These are phyloP conservation scores for Phytopythium mirpurense DNA, from an alignment of 352 stramenopile genomes.

Conservation along the genomic window DNA sequence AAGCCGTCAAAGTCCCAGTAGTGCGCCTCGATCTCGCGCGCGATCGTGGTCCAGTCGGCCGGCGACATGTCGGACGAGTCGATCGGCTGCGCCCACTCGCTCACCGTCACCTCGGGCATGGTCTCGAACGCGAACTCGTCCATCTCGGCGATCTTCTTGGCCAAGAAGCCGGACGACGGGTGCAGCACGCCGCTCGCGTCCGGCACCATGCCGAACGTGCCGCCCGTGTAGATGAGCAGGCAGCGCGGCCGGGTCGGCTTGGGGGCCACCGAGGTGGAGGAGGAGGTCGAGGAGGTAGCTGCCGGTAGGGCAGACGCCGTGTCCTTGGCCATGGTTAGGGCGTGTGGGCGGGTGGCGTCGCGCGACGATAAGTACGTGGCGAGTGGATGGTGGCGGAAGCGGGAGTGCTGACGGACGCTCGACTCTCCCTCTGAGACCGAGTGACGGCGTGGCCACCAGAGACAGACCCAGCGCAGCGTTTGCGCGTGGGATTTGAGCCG, in stretches of 20 bases:
- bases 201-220: constrained; percentile 89
- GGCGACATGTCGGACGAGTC: constrained; percentile 90
- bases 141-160: constrained; percentile 84
- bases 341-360: too few relatives aligned
- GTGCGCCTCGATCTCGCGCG: constrained; percentile 90
- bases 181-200: constrained; percentile 73
- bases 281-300: too few relatives aligned
- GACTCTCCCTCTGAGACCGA: too few relatives aligned
- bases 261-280: too few relatives aligned
- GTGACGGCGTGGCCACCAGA: not conserved
- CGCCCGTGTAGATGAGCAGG: constrained; percentile 89
- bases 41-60: constrained; percentile 90
- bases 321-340: not conserved
- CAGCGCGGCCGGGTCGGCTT: constrained; percentile 52
- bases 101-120: constrained; percentile 74
- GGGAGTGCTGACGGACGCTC: not conserved
- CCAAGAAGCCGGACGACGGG: constrained; percentile 83
- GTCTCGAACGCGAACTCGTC: constrained; percentile 81
- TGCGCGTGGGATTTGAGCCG: not conserved
- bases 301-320: constrained; percentile 9
- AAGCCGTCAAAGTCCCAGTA: constrained; percentile 97
- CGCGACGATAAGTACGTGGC: too few relatives aligned
- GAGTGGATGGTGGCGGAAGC: not conserved
- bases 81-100: constrained; percentile 78
- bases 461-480: constrained; percentile 6